A percentile compares a stretch with the other conserved stretches of the same genome.
phyloP scores from a whole-genome alignment of 2,329 filamentous ascomycete species.

The Exophiala dermatitidis region DNA sequence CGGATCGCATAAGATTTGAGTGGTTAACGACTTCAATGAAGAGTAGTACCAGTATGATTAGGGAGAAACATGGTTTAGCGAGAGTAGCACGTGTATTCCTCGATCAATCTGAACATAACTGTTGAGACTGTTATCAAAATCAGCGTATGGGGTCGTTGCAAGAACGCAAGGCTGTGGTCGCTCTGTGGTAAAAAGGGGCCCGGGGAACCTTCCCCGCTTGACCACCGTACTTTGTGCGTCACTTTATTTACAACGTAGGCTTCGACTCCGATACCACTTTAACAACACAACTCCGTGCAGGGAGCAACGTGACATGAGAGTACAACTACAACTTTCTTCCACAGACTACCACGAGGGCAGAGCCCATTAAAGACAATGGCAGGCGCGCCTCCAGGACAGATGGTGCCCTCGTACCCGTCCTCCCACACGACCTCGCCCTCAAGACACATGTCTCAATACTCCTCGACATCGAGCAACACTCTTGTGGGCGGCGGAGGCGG shows the following conservation, averaged over 20 bases:
- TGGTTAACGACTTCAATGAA: not conserved
- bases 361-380: not conserved
- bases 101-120: too few relatives aligned
- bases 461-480: conserved; percentile 12
- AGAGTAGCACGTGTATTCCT: too few relatives aligned
- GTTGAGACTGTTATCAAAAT: too few relatives aligned
- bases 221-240: not conserved
- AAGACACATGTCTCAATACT: conserved; percentile 19
- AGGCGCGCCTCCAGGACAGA: conserved; percentile 7
- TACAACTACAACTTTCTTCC: not conserved
- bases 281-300: too few relatives aligned
- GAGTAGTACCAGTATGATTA: not conserved
- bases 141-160: too few relatives aligned
- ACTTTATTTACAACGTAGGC: too few relatives aligned
- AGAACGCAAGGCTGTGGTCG: conserved; percentile 1
- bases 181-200: conserved; percentile 1
- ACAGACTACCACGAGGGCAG: not conserved
- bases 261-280: too few relatives aligned
- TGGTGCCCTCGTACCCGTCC: conserved; percentile 17
- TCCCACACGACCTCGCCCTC: conserved; percentile 25
- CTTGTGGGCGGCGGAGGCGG: conserved; percentile 26
- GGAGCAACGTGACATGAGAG: too few relatives aligned
- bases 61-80: too few relatives aligned
- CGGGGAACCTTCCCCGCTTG: conserved; percentile 9
- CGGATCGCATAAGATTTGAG: not conserved